Evolutionary conservation across 495 filamentous ascomycete species (phyloP).

Genomic region (Cryomyces antarcticus): DNA sequence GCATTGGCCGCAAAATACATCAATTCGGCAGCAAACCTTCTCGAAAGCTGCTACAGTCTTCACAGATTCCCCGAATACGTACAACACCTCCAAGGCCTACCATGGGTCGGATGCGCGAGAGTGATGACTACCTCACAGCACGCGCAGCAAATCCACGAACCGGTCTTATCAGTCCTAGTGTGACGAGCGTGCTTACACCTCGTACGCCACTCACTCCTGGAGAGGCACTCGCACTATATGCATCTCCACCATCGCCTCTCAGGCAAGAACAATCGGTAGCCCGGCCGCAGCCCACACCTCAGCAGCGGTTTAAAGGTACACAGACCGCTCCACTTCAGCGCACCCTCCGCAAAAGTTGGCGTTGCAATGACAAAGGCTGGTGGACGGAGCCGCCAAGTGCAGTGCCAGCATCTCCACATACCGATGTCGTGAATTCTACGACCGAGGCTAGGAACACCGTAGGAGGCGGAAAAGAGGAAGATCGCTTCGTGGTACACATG

Average conservation of each 20-base stretch:
- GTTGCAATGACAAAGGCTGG: not conserved
- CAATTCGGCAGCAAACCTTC: too few relatives aligned
- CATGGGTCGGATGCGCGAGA: conserved; percentile 7
- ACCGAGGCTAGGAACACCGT: not conserved
- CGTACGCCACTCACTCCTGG: conserved; percentile 4
- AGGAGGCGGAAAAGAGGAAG: not conserved
- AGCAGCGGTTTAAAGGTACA: not conserved
- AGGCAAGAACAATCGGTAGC: too few relatives aligned
- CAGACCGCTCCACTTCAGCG: not conserved
- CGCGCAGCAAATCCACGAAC: conserved; percentile 10
- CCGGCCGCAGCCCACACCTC: not conserved
- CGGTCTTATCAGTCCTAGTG: conserved; percentile 8
- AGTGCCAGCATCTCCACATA: not conserved
- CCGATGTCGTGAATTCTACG: not conserved
- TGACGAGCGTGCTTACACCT: not conserved
- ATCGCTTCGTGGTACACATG: conserved; percentile 8
- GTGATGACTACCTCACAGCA: conserved; percentile 11
- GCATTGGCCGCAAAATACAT: too few relatives aligned
- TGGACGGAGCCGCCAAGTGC: not conserved
- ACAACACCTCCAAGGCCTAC: too few relatives aligned
- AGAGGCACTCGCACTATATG: conserved; percentile 2
- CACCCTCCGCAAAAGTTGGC: not conserved
- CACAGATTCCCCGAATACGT: too few relatives aligned
- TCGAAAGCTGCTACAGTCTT: too few relatives aligned
- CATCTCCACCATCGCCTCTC: conserved; percentile 1